Conservation (phyloP, 164 flowering plant species). For the Buxus sempervirens region DNA sequence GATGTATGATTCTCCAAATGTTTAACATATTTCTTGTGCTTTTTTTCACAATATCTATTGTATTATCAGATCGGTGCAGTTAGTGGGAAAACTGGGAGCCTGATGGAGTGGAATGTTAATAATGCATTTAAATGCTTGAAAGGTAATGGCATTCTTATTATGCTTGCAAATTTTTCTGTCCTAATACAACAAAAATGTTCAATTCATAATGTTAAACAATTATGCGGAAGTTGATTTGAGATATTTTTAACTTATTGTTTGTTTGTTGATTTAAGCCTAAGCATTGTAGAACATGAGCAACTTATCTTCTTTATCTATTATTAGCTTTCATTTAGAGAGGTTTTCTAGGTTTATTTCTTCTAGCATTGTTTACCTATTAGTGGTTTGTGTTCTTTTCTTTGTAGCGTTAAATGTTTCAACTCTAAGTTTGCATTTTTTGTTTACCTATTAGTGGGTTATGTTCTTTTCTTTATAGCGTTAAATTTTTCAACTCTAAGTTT, state of each 20-base stretch:
- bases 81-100: slow-evolving; percentile 29
- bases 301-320: not conserved
- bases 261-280: not conserved
- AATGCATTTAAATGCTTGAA: slow-evolving; percentile 51
- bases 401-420: not conserved
- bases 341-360: not conserved
- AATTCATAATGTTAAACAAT: not conserved
- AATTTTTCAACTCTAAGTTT: not conserved
- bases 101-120: slow-evolving; percentile 70
- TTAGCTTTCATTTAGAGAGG: not conserved
- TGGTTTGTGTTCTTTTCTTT: no score
- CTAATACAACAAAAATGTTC: not conserved
- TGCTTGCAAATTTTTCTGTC: not conserved
- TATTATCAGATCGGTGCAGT: slow-evolving; percentile 29
- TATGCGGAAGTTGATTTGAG: not conserved
- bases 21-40: not conserved
- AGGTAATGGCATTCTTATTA: slow-evolving; percentile 35
- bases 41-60: slow-evolving; percentile 12
- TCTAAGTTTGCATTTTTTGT: no score
- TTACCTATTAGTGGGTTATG: no score
- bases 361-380: not conserved
- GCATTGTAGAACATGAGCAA: no score
- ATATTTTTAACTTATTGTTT: not conserved
- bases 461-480: not conserved
- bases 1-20: not conserved